phyloP scores from a whole-genome alignment of 441 rosid species.

The Brassica hybrid region DNA sequence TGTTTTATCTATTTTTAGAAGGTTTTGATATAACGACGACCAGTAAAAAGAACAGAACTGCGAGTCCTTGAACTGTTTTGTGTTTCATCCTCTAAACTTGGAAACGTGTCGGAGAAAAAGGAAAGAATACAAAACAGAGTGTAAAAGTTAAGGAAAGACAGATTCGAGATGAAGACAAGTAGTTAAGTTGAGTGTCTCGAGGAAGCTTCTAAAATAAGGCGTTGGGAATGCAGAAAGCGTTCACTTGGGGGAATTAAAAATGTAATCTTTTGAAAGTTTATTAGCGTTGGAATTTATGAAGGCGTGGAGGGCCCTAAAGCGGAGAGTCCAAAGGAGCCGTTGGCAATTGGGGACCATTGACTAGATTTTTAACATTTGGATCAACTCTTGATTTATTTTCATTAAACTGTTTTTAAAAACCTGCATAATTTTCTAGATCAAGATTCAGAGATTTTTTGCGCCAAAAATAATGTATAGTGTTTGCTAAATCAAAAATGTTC shows the following conservation, averaged over 20 bases:
- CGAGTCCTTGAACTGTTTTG: constrained; percentile 17
- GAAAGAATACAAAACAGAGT: constrained; percentile 22
- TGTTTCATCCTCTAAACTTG: constrained; percentile 35
- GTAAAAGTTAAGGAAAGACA: constrained; percentile 26
- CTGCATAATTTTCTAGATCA: neutral
- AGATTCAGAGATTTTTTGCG: neutral
- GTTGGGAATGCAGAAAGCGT: constrained; percentile 21
- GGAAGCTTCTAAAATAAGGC: constrained; percentile 27
- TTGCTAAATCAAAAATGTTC: neutral
- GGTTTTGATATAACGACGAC: neutral
- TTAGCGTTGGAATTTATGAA: neutral
- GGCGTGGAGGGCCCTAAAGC: constrained; percentile 4
- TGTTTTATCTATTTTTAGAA: constrained; percentile 21
- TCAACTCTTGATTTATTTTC: neutral
- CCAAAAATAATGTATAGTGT: neutral
- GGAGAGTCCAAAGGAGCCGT: constrained; percentile 2
- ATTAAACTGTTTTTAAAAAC: neutral
- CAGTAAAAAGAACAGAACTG: constrained; percentile 13
- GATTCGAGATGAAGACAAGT: constrained; percentile 25
- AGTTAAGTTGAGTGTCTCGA: constrained; percentile 28
- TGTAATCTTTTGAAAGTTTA: too few relatives aligned
- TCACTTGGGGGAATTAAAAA: neutral
- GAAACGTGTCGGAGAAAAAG: constrained; percentile 32
- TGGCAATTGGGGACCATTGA: neutral
- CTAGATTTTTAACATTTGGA: neutral